Evolutionary conservation across 2,329 filamentous ascomycete species (phyloP).

Genomic region (Phyllachora maydis): DNA sequence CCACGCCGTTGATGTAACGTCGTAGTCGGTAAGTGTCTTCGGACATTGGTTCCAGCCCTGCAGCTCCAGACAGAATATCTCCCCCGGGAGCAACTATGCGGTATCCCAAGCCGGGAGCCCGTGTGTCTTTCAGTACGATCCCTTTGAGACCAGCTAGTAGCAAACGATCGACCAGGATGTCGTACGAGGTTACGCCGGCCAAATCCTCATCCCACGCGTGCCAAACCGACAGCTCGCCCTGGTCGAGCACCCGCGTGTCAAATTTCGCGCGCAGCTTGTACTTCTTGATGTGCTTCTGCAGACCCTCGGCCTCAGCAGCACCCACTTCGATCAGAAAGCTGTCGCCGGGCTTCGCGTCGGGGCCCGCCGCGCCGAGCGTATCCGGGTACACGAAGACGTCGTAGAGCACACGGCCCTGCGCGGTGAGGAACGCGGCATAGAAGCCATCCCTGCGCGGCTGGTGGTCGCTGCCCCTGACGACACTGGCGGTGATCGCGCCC

Average conservation of each 20-base stretch:
- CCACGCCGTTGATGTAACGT: conserved; percentile 59
- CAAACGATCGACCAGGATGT: not conserved
- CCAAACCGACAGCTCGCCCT: conserved; percentile 49
- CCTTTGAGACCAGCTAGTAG: not conserved
- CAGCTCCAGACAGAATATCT: no score
- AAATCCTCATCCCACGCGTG: conserved; percentile 45
- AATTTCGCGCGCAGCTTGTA: conserved; percentile 78
- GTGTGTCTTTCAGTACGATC: conserved; percentile 24
- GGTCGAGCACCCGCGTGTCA: conserved; percentile 40
- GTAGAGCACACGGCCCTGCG: conserved; percentile 63
- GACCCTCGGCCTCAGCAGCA: conserved; percentile 33
- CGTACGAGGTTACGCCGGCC: not conserved
- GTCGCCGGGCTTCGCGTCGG: conserved; percentile 11
- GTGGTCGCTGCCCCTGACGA: conserved; percentile 14
- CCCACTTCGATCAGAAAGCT: conserved; percentile 72
- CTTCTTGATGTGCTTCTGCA: conserved; percentile 57
- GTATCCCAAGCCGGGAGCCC: conserved; percentile 34
- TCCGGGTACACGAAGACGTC: conserved; percentile 79
- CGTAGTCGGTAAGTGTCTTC: conserved; percentile 50
- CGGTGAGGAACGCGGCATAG: conserved; percentile 74
- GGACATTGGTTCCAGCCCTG: no score
- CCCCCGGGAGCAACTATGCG: conserved; percentile 18
- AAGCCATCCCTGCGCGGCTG: conserved; percentile 36
- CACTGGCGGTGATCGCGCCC: conserved; percentile 62
- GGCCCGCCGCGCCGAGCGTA: conserved; percentile 9